These are phyloP conservation scores for Sanghuangporus weigelae DNA, from an alignment of 1,284 basidiomycete species.

Conservation along the genomic window DNA sequence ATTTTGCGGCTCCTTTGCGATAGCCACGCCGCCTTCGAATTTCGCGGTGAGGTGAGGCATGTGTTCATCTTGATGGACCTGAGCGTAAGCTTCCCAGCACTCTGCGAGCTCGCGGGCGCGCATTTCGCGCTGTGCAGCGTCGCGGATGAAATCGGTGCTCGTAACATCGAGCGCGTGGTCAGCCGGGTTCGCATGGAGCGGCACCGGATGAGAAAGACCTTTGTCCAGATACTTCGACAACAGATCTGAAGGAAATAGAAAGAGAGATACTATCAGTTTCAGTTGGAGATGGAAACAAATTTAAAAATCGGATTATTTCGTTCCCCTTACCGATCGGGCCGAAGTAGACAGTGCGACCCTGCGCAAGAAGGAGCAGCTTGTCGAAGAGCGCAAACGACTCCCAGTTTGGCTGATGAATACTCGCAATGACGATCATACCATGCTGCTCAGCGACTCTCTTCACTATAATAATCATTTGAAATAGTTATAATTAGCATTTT, in stretches of 20 bases:
- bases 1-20: background rate
- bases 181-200: constrained; percentile 40
- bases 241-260: constrained; percentile 13
- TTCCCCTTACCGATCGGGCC: constrained; percentile 30
- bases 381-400: constrained; percentile 56
- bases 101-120: constrained; percentile 15
- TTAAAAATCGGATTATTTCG: background rate
- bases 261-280: background rate
- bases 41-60: background rate
- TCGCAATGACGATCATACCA: constrained; percentile 54
- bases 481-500: background rate
- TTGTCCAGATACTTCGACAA: constrained; percentile 40
- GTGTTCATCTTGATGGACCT: background rate
- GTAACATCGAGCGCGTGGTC: constrained; percentile 45
- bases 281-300: background rate
- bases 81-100: constrained; percentile 18
- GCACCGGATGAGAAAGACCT: constrained; percentile 31
- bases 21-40: background rate
- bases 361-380: constrained; percentile 49
- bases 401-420: constrained; percentile 59
- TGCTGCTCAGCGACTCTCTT: constrained; percentile 24
- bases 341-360: constrained; percentile 45
- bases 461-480: constrained; percentile 15
- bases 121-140: constrained; percentile 29
- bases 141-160: constrained; percentile 27